Evolutionary conservation across 257 asterid species (phyloP), one percentile per base, ranked within the genome.

Genomic region (Ligustrum vulgare): DNA sequence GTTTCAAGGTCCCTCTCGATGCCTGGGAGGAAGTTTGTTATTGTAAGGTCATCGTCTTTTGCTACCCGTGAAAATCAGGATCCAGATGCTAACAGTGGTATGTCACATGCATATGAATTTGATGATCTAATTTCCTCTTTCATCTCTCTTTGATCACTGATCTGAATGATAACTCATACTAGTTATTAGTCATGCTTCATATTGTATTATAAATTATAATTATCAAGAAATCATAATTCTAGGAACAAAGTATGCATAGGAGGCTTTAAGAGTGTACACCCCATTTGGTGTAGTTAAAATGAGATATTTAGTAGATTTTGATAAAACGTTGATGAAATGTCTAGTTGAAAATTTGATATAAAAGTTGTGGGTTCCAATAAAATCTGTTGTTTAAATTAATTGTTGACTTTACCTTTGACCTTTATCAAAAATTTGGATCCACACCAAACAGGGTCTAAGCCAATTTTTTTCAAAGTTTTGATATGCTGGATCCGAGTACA

Each of bases 1-100:
- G 90, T 90, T 65, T 80, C 94, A n/a, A 91, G 99, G 88, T 95
- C 99, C 15, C 91, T 89, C 22, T 94, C 99, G 64, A 89, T 88
- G 58, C 98, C 98, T 6, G 92, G 90, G 79, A 88, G 86, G 82
- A 89, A 78, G 72, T 31, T 77, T 58, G 76, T 95, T 67, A 93
- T 95, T 56, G 90, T 95, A 60, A 87, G 98, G 84, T 90, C 96
- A 60, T 49, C 84, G 62, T 93, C 97, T 56, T 90, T 91, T 77
- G 80, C 89, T 63, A 70, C 83, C 73, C 84, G 85, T 3, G 91
- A 83, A 84, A 87, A 79, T 82, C 84, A 79, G 71, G 82, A 79
- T 83, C 79, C 89, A 49, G 87, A 79, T 72, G 37, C 83, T 70
- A 89, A 83, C 75, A 80, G 75, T 15, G 99, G 98, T 94, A 92